Evolutionary conservation across 2,329 filamentous ascomycete species (phyloP).

Genomic region (Cladobotryum mycophilum): DNA sequence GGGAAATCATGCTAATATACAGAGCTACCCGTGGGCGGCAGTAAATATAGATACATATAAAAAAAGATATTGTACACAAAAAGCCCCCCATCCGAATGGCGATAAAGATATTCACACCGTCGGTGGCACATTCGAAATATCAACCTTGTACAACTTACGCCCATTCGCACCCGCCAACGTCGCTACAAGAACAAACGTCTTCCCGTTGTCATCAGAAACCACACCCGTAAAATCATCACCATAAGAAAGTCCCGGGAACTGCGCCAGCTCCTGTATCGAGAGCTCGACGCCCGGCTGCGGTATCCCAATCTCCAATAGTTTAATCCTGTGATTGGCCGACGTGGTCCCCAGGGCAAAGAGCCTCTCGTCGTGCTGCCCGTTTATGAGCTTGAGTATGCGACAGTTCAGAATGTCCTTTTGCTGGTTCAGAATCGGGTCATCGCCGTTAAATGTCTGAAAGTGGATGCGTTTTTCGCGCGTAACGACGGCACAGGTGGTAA

Average conservation of each 20-base stretch:
- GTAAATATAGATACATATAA: too few species aligned
- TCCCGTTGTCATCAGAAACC: constrained; percentile 5
- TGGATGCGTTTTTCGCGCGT: constrained; percentile 22
- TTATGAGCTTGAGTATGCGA: constrained; percentile 22
- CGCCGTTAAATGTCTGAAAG: constrained; percentile 14
- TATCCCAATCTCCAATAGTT: constrained; percentile 19
- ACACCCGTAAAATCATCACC: constrained; percentile 16
- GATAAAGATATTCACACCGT: background rate
- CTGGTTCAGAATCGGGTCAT: constrained; percentile 2
- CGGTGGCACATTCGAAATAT: background rate
- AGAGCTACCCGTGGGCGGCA: too few species aligned
- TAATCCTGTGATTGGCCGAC: constrained; percentile 16
- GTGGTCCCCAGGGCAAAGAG: constrained; percentile 21
- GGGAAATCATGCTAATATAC: too few species aligned
- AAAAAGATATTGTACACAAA: too few species aligned
- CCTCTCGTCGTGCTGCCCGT: constrained; percentile 15
- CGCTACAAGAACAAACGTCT: constrained; percentile 1
- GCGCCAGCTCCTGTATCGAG: constrained; percentile 10
- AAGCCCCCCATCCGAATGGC: background rate
- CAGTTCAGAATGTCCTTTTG: constrained; percentile 21
- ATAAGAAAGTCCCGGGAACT: constrained; percentile 14
- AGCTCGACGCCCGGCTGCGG: constrained; percentile 6
- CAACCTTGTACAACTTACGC: constrained; percentile 1
- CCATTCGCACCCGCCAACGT: constrained; percentile 1
- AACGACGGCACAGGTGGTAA: constrained; percentile 18